Percentiles rank a stretch among this genome's conserved stretches.
phyloP scores from a whole-genome alignment of 139 green algal species.

The Mychonastes homosphaera region DNA sequence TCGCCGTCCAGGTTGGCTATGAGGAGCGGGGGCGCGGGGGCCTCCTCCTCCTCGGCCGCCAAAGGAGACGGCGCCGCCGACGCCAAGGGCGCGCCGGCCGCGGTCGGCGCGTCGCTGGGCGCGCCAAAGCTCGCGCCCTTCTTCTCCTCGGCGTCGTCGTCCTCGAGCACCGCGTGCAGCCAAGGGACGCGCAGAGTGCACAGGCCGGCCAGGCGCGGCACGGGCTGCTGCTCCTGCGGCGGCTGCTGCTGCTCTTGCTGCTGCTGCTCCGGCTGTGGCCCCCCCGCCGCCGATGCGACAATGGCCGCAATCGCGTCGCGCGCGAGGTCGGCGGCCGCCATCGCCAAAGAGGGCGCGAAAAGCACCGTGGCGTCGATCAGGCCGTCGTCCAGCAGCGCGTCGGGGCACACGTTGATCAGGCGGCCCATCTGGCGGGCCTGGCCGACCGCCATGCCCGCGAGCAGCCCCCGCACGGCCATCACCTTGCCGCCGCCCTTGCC shows the following conservation, averaged over 20 bases:
- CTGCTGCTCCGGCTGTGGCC: background rate
- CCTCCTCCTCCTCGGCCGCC: background rate
- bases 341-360: background rate
- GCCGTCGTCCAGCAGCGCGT: conserved; percentile 40
- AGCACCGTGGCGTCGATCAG: conserved; percentile 34
- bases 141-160: conserved; percentile 7
- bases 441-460: conserved; percentile 13
- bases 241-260: background rate
- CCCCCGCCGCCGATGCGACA: background rate
- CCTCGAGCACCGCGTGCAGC: conserved; percentile 23
- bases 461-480: background rate
- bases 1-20: background rate
- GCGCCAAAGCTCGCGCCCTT: no score
- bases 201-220: conserved; percentile 6
- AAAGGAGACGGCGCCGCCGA: background rate
- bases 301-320: background rate
- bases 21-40: background rate
- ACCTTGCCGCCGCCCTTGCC: background rate
- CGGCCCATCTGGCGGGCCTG: conserved; percentile 19
- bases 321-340: conserved; percentile 5
- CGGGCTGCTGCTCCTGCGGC: background rate
- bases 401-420: conserved; percentile 21
- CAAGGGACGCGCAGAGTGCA: conserved; percentile 34
- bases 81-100: background rate
- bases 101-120: conserved; percentile 10